These are phyloP conservation scores for Oenanthe javanica DNA, from an alignment of 140 eudicot species.

Conservation along the genomic window DNA sequence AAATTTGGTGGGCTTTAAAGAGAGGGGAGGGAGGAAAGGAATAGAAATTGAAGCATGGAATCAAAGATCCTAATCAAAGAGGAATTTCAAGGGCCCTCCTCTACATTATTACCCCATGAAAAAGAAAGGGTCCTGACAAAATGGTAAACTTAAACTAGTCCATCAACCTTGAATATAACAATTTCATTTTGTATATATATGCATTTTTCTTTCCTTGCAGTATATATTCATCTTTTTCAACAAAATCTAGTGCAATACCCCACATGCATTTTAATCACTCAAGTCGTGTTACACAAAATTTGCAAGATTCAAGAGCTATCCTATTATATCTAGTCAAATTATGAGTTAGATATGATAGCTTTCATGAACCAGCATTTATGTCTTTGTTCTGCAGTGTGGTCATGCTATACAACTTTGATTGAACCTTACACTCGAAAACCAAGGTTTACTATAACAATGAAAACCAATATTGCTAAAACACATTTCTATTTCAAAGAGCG, in stretches of 20 bases:
- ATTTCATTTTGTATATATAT: background rate
- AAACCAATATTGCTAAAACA: background rate
- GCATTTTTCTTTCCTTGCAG: background rate
- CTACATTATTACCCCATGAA: background rate
- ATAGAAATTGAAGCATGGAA: slow-evolving; percentile 3
- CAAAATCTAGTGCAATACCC: too few relatives aligned
- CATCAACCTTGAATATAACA: slow-evolving; percentile 1
- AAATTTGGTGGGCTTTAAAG: background rate
- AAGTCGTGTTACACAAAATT: too few relatives aligned
- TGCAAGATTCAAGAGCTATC: too few relatives aligned
- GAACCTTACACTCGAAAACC: background rate
- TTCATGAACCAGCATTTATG: background rate
- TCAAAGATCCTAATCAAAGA: background rate
- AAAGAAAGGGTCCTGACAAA: background rate
- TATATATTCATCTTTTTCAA: slow-evolving; percentile 4
- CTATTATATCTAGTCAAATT: too few relatives aligned
- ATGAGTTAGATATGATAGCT: too few relatives aligned
- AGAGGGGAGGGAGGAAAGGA: background rate
- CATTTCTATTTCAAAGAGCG: background rate
- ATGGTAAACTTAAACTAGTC: background rate
- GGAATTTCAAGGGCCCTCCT: background rate
- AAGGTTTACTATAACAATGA: background rate
- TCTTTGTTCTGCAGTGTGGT: background rate
- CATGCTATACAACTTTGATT: background rate
- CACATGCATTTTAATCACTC: too few relatives aligned